phyloP scores from a whole-genome alignment of 2,329 filamentous ascomycete species.

The Phialophora expanda region DNA sequence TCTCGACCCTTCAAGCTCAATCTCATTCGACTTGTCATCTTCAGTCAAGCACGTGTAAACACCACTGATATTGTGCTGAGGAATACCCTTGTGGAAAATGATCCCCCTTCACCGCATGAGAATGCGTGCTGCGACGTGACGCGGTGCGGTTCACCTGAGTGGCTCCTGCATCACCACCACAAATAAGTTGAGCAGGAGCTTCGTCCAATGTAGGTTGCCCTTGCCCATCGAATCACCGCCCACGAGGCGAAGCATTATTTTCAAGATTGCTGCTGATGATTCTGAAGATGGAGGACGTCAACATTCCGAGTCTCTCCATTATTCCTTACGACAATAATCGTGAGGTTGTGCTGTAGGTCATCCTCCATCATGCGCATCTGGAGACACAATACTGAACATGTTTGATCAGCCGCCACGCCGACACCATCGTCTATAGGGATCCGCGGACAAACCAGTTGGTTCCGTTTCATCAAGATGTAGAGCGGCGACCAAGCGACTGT shows the following conservation, averaged over 20 bases:
- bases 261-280: conserved; percentile 9
- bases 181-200: conserved; percentile 2
- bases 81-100: conserved; percentile 12
- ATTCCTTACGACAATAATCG: conserved; percentile 46
- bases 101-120: neutral
- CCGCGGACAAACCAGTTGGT: conserved; percentile 81
- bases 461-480: conserved; percentile 62
- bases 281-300: conserved; percentile 32
- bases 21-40: neutral
- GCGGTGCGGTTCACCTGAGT: conserved; percentile 10
- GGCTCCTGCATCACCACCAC: neutral
- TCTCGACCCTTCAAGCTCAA: neutral
- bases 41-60: neutral
- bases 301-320: conserved; percentile 34
- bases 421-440: conserved; percentile 91
- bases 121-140: conserved; percentile 8
- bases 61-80: neutral
- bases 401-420: conserved; percentile 76
- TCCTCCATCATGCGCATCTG: neutral
- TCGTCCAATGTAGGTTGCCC: conserved; percentile 11
- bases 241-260: neutral
- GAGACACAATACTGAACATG: conserved; percentile 17
- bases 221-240: neutral
- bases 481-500: conserved; percentile 65
- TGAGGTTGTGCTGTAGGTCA: conserved; percentile 53